phyloP scores from a whole-genome alignment of 495 filamentous ascomycete genomes.

The Aspergillus funiculosus region DNA sequence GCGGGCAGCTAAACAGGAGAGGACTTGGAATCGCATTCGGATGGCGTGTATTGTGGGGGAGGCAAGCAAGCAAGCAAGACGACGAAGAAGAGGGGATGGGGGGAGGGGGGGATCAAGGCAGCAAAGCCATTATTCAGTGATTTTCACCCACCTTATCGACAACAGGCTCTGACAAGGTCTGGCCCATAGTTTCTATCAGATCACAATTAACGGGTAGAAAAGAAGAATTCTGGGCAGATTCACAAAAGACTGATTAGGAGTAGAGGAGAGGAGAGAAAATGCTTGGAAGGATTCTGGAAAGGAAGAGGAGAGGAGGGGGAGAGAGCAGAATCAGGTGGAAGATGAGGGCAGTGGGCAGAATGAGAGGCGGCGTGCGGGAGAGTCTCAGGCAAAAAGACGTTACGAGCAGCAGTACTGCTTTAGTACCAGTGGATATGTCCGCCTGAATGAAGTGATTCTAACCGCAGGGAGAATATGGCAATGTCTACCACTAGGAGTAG shows the following conservation, averaged over 20 bases:
- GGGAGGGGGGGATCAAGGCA: slow-evolving; percentile 17
- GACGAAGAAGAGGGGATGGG: too few species aligned
- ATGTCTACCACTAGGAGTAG: too few species aligned
- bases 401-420: too few species aligned
- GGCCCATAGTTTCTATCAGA: slow-evolving; percentile 64
- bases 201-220: slow-evolving; percentile 13
- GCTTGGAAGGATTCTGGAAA: background rate
- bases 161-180: slow-evolving; percentile 98
- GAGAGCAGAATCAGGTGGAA: slow-evolving; percentile 19
- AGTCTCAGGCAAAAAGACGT: slow-evolving; percentile 8
- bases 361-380: slow-evolving; percentile 26
- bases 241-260: slow-evolving; percentile 11
- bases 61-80: slow-evolving; percentile 15
- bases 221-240: slow-evolving; percentile 2
- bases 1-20: slow-evolving; percentile 10
- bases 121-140: slow-evolving; percentile 19
- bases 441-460: too few species aligned
- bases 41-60: slow-evolving; percentile 30
- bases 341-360: slow-evolving; percentile 13
- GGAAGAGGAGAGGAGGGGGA: slow-evolving; percentile 10
- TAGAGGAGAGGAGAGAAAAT: slow-evolving; percentile 8
- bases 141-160: slow-evolving; percentile 83
- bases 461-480: too few species aligned
- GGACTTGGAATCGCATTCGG: slow-evolving; percentile 17
- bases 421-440: too few species aligned